These are phyloP conservation scores for Solanum commersonii DNA, from an alignment of 257 asterid species.

Conservation along the genomic window DNA sequence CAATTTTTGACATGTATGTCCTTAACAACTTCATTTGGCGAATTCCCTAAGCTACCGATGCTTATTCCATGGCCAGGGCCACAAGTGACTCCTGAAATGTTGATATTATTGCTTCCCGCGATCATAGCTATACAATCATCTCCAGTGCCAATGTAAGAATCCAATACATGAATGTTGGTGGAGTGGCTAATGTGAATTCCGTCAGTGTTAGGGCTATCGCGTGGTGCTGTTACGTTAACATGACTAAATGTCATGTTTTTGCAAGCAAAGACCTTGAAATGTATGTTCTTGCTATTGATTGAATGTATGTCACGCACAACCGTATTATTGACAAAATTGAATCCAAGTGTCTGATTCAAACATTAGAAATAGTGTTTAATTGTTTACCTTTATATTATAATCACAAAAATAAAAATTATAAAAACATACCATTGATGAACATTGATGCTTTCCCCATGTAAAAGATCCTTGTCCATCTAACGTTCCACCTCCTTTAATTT, in stretches of 20 bases:
- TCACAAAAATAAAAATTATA: neutral
- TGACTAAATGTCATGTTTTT: neutral
- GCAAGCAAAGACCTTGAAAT: neutral
- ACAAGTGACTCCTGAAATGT: slow-evolving; percentile 26
- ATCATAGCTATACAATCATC: slow-evolving; percentile 65
- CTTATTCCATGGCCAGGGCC: slow-evolving; percentile 83
- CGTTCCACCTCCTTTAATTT: neutral
- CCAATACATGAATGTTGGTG: neutral
- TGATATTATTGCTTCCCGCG: slow-evolving; percentile 34
- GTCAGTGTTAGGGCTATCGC: slow-evolving; percentile 9
- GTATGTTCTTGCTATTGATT: neutral
- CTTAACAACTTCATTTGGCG: slow-evolving; percentile 14
- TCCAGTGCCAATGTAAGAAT: slow-evolving; percentile 20
- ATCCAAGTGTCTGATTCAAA: neutral
- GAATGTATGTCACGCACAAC: neutral
- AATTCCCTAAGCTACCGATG: slow-evolving; percentile 47
- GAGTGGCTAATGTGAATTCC: slow-evolving; percentile 9
- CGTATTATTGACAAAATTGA: neutral
- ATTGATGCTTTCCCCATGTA: neutral
- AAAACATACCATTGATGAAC: neutral
- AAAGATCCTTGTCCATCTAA: slow-evolving; percentile 1
- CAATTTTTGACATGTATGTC: slow-evolving; percentile 25
- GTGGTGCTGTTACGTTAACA: neutral
- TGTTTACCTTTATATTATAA: neutral
- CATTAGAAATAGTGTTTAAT: neutral